Evolutionary conservation across 176 grass and related monocot species (phyloP), one percentile per base, ranked within the genome.

Genomic region (maize (Zea mays)): DNA sequence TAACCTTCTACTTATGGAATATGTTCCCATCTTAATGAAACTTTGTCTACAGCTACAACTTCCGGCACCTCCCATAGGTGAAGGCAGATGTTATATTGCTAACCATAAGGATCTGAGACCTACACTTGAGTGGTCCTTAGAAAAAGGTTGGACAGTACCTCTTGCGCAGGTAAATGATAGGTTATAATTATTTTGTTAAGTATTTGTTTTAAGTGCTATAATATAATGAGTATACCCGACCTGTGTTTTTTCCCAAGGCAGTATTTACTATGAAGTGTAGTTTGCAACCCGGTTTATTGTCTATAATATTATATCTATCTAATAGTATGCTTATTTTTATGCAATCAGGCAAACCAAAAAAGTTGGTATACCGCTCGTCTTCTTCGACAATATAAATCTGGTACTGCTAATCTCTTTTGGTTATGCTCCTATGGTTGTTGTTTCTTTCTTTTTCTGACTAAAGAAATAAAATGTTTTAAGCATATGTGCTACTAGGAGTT

Each of bases 81-180:
- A 82, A 87, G 85, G 85, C 12, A 6, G 36, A 2, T 1, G 14
- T 19, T 64, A 82, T 87, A 0, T 0, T 17, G 85, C 59, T 82
- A 40, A 87, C 5, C 17, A 43, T 60, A 78, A 82, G 41, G 59
- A 87, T 16, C 34, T 87, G 49, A 87, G 85, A 59, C 85, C 85
- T 56, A 69, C 73, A 4, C 85, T 87, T 82, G 67, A 87, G 49
- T 87, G 85, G 79, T 82, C 40, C 74, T 68, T 87, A 19, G 14
- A 5, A 72, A 39, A 58, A 59, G 85, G 67, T 65, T 87, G 85
- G 85, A 82, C 57, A 35, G 73, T 82, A 27, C 27, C 27, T 27
- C 27, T 27, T 27, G 27, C 27, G 27, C 27, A 27, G 27, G 27
- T 27, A 27, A 27, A 27, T 27, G 27, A 27, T 27, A 27, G 27